Percentiles rank a stretch among this genome's conserved stretches.
Conservation (phyloP, 192 early-diverging fungal genomes). For the Coemansia sp. region DNA sequence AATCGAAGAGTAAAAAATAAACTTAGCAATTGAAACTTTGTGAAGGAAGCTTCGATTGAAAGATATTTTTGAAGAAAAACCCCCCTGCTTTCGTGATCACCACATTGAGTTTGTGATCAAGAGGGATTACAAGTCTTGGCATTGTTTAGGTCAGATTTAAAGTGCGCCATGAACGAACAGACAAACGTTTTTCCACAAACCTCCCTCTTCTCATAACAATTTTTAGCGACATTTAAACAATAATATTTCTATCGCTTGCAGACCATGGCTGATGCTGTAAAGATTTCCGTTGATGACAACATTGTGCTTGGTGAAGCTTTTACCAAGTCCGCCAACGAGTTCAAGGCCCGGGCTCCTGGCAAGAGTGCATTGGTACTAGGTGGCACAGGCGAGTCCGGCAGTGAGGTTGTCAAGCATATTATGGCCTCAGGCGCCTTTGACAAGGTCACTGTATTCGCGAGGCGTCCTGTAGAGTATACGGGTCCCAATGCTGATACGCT, state of each 20-base stretch:
- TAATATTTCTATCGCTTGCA: background rate
- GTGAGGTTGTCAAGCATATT: conserved; percentile 48
- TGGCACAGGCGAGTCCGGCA: conserved; percentile 50
- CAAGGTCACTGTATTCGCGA: conserved; percentile 47
- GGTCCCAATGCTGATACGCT: conserved; percentile 36
- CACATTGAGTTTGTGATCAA: too few species aligned
- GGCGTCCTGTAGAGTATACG: conserved; percentile 40
- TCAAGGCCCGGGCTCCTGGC: conserved; percentile 23
- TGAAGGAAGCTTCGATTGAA: background rate
- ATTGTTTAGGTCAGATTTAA: background rate
- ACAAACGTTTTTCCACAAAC: background rate
- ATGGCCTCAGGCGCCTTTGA: conserved; percentile 45
- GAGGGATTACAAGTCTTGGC: too few species aligned
- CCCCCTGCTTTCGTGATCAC: too few species aligned
- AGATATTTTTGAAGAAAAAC: too few species aligned
- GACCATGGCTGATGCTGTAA: conserved; percentile 11
- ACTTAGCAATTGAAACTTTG: background rate
- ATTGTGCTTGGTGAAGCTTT: conserved; percentile 25
- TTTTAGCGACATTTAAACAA: background rate
- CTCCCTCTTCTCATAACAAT: background rate
- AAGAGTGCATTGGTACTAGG: conserved; percentile 45
- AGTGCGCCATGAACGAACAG: background rate
- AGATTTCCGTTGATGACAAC: conserved; percentile 21
- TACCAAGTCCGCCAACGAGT: conserved; percentile 29
- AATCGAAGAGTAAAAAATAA: background rate